Conservation (phyloP, 768 basidiomycete species). For the Phlebiopsis gigantea region DNA sequence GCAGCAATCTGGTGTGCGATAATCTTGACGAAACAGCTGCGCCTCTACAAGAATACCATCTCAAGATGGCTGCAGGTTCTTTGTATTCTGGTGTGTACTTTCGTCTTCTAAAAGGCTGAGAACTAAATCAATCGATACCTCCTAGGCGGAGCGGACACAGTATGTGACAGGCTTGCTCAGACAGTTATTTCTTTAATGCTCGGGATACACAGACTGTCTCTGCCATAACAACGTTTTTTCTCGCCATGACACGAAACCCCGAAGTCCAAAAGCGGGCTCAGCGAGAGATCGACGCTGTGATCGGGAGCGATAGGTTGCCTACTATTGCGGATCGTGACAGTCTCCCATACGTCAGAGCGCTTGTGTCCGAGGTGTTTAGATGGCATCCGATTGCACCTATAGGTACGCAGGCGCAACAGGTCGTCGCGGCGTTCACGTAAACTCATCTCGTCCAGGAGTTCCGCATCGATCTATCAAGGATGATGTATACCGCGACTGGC, state of each 20-base stretch:
- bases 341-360: slow-evolving; percentile 14
- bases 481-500: slow-evolving; percentile 23
- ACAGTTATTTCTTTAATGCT: not conserved
- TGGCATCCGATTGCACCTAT: slow-evolving; percentile 27
- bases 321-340: slow-evolving; percentile 3
- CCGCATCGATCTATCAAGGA: slow-evolving; percentile 19
- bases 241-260: slow-evolving; percentile 18
- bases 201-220: slow-evolving; percentile 8
- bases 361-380: slow-evolving; percentile 24
- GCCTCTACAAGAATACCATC: slow-evolving; percentile 52
- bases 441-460: slow-evolving; percentile 14
- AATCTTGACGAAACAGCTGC: slow-evolving; percentile 33
- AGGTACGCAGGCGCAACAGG: not conserved
- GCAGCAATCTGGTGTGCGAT: slow-evolving; percentile 48
- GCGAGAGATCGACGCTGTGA: slow-evolving; percentile 17
- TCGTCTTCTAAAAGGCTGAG: not conserved
- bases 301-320: slow-evolving; percentile 14
- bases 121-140: slow-evolving; percentile 4
- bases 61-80: slow-evolving; percentile 53
- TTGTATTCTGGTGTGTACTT: slow-evolving; percentile 15
- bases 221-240: slow-evolving; percentile 6
- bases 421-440: not conserved
- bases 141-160: slow-evolving; percentile 32
- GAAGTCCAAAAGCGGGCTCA: slow-evolving; percentile 15
- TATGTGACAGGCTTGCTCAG: slow-evolving; percentile 14